phyloP scores from a whole-genome alignment of 2,329 filamentous ascomycete species.

The Cladobotryum mycophilum region DNA sequence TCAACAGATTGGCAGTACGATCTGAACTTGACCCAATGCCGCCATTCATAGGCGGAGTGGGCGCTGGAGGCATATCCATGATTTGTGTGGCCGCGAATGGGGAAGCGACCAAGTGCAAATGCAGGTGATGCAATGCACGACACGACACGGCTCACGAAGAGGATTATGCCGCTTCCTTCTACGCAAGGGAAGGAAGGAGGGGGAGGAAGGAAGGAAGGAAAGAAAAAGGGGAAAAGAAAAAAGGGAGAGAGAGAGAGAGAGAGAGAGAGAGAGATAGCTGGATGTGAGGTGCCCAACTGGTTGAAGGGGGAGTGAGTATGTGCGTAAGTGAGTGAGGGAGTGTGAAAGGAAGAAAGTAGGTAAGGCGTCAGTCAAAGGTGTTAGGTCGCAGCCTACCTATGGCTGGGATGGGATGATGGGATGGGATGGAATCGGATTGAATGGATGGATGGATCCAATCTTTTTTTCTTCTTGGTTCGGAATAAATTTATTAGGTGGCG shows the following conservation, averaged over 20 bases:
- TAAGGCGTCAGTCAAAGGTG: background rate
- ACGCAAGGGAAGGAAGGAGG: background rate
- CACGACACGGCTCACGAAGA: constrained; percentile 6
- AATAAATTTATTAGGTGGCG: constrained; percentile 5
- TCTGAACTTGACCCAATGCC: constrained; percentile 36
- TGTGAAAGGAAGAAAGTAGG: background rate
- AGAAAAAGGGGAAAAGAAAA: background rate
- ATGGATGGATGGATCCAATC: background rate
- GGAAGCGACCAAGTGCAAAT: constrained; percentile 11
- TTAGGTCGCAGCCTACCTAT: background rate
- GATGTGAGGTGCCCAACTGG: too few species aligned
- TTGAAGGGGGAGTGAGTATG: too few species aligned
- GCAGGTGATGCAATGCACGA: constrained; percentile 5
- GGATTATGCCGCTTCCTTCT: background rate
- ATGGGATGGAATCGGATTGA: background rate
- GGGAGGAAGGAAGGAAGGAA: background rate
- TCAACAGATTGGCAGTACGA: constrained; percentile 51
- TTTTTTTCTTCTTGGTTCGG: background rate
- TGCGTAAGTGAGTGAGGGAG: background rate
- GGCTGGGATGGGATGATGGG: background rate
- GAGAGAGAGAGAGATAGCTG: background rate
- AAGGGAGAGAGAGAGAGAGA: background rate
- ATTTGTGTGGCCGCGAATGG: constrained; percentile 12
- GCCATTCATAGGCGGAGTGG: constrained; percentile 40
- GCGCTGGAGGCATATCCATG: constrained; percentile 45